phyloP scores from a whole-genome alignment of 768 basidiomycete genomes.

The Suillus plorans region DNA sequence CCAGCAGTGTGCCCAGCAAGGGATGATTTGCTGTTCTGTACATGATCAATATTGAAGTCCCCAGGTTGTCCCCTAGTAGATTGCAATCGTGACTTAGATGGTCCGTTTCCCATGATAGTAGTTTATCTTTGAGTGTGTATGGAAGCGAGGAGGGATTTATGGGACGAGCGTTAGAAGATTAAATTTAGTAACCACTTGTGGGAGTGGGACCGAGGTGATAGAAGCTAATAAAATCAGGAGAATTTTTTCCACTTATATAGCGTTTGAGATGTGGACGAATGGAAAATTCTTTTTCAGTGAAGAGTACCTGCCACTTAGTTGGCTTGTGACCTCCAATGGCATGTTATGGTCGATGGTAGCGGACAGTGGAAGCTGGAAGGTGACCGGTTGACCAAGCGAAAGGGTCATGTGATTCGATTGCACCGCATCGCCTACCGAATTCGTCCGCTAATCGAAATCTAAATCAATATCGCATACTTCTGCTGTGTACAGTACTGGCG shows the following conservation, averaged over 20 bases:
- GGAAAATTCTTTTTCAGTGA: not conserved
- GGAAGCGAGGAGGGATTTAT: not conserved
- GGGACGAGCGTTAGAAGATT: not conserved
- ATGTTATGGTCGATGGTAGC: too few species aligned
- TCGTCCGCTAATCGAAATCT: too few species aligned
- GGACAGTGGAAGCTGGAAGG: too few species aligned
- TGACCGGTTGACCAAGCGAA: too few species aligned
- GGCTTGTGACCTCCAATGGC: too few species aligned
- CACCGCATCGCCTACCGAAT: too few species aligned
- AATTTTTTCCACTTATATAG: not conserved
- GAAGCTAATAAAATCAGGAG: not conserved
- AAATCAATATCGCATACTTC: not conserved
- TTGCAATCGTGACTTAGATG: conserved; percentile 11
- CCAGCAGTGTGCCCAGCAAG: not conserved
- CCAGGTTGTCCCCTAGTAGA: conserved; percentile 10
- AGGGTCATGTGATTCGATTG: too few species aligned
- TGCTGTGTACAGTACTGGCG: not conserved
- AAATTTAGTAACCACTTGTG: too few species aligned
- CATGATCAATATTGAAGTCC: not conserved
- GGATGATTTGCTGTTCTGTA: conserved; percentile 6
- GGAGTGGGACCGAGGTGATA: not conserved
- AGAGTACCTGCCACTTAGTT: too few species aligned
- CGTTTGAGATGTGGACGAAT: not conserved
- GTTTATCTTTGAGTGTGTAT: conserved; percentile 2
- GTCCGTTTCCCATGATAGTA: conserved; percentile 13